phyloP scores from a whole-genome alignment of 2,329 filamentous ascomycete genomes.

The Cadophora gregata region DNA sequence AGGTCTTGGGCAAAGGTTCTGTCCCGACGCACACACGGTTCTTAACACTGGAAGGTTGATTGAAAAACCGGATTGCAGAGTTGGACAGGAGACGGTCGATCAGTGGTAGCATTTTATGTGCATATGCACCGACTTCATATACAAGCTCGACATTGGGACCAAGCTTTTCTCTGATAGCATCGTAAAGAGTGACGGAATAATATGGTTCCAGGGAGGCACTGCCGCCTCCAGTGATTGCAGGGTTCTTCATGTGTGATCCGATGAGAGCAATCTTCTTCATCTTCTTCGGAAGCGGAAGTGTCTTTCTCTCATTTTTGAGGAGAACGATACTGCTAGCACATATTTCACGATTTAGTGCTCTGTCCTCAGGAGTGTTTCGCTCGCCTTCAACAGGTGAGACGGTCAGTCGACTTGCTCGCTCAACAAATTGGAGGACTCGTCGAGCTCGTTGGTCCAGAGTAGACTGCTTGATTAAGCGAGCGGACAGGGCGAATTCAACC shows the following conservation, averaged over 20 bases:
- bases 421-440: slow-evolving; percentile 35
- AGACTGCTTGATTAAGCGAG: slow-evolving; percentile 34
- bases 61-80: slow-evolving; percentile 64
- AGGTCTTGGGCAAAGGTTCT: slow-evolving; percentile 50
- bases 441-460: slow-evolving; percentile 34
- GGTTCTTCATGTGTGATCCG: slow-evolving; percentile 56
- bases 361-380: slow-evolving; percentile 41
- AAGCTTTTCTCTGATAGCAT: slow-evolving; percentile 40
- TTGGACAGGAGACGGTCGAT: slow-evolving; percentile 59
- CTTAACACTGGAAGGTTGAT: slow-evolving; percentile 56
- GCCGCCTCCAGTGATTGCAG: slow-evolving; percentile 45
- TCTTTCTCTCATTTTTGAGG: slow-evolving; percentile 63
- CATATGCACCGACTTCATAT: slow-evolving; percentile 66
- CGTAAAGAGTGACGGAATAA: slow-evolving; percentile 43
- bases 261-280: slow-evolving; percentile 54
- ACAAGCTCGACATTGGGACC: slow-evolving; percentile 39
- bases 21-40: slow-evolving; percentile 58
- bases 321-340: slow-evolving; percentile 66
- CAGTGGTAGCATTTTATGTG: slow-evolving; percentile 66
- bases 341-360: slow-evolving; percentile 56
- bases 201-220: slow-evolving; percentile 45
- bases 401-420: slow-evolving; percentile 28
- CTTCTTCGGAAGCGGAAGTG: slow-evolving; percentile 57
- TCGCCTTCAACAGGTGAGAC: slow-evolving; percentile 33
- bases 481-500: slow-evolving; percentile 33